Conservation (phyloP, 2,329 filamentous ascomycete species). For the Epichloe glyceriae region DNA sequence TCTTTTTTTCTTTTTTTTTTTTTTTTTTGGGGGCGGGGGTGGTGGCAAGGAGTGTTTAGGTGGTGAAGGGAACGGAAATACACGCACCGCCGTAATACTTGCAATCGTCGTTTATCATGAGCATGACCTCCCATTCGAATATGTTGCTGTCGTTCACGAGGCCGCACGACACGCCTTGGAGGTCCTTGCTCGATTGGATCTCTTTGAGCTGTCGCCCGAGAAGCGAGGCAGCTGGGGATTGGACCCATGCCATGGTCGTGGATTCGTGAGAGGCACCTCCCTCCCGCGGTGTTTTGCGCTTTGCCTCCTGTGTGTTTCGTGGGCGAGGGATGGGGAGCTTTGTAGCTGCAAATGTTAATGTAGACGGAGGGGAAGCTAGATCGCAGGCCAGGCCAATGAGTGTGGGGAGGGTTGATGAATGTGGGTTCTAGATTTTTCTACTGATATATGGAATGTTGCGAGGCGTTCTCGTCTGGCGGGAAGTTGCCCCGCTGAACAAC, state of each 20-base stretch:
- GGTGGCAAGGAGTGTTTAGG: background rate
- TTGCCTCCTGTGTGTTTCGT: background rate
- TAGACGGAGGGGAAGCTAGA: background rate
- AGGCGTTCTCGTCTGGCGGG: too few relatives aligned
- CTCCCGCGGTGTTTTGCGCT: background rate
- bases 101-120: constrained; percentile 93
- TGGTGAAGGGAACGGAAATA: background rate
- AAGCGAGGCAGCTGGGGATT: constrained; percentile 54
- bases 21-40: background rate
- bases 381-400: too few relatives aligned
- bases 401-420: too few relatives aligned
- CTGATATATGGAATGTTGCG: too few relatives aligned
- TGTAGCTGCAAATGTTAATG: background rate
- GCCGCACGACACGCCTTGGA: constrained; percentile 88
- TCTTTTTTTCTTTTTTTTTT: too few relatives aligned
- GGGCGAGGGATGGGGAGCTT: background rate
- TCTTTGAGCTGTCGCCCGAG: constrained; percentile 81
- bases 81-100: constrained; percentile 79
- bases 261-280: background rate
- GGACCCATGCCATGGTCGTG: constrained; percentile 27
- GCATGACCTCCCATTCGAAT: constrained; percentile 97
- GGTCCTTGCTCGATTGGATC: constrained; percentile 83
- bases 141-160: constrained; percentile 75
- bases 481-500: too few relatives aligned
- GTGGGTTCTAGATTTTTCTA: too few relatives aligned